These are phyloP conservation scores for Fennellomyces sp. DNA, from an alignment of 371 early-diverging fungal species.

Conservation along the genomic window DNA sequence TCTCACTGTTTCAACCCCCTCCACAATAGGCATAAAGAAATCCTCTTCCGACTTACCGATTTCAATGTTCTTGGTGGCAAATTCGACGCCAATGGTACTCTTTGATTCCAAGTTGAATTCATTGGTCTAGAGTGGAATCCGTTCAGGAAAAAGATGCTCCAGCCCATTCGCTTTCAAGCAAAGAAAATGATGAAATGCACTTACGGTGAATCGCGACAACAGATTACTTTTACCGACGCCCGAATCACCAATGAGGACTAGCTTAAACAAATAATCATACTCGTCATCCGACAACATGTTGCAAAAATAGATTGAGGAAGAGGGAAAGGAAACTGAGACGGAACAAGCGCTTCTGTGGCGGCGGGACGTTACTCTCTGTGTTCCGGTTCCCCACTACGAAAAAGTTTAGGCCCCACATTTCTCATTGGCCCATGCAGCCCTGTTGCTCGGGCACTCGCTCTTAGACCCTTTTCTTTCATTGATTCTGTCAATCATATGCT, in stretches of 20 bases:
- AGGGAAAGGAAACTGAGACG: neutral
- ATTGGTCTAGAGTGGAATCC: too few relatives aligned
- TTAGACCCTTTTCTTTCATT: too few relatives aligned
- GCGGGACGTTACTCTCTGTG: too few relatives aligned
- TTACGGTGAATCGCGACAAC: conserved; percentile 41
- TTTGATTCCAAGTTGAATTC: conserved; percentile 98
- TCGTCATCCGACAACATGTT: conserved; percentile 47
- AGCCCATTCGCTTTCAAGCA: too few relatives aligned
- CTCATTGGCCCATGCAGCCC: too few relatives aligned
- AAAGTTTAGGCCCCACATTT: too few relatives aligned
- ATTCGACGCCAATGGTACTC: conserved; percentile 99
- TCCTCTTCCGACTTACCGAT: conserved; percentile 31
- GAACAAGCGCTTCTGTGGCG: too few relatives aligned
- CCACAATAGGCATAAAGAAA: neutral
- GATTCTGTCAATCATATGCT: too few relatives aligned
- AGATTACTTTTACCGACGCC: conserved; percentile 49
- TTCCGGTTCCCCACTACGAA: too few relatives aligned
- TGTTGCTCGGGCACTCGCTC: too few relatives aligned
- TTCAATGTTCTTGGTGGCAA: conserved; percentile 62
- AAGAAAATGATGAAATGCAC: neutral
- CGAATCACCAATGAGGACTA: conserved; percentile 51
- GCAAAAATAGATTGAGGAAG: neutral
- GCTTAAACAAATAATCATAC: conserved; percentile 56
- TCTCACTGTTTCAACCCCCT: neutral
- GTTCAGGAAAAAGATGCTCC: neutral